A percentile compares a stretch with the other conserved stretches of the same genome.
Evolutionary conservation across 2,329 filamentous ascomycete species (phyloP).

Genomic region (Torrubiella hemipterigena): DNA sequence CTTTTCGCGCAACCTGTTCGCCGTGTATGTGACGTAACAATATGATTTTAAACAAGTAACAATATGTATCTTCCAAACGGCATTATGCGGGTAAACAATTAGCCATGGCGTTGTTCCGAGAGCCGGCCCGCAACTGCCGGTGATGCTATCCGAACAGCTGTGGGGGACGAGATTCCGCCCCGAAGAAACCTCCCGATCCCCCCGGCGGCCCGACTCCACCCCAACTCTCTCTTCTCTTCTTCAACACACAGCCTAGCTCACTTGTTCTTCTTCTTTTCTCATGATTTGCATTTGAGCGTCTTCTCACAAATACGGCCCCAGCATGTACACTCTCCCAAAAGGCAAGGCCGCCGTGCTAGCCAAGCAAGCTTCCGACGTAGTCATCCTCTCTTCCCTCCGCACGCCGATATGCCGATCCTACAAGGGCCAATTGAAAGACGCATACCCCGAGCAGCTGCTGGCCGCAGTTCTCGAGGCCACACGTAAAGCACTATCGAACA

Average conservation of each 20-base stretch:
- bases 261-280: not conserved
- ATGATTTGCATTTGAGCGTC: not conserved
- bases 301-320: not conserved
- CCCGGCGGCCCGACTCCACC: not conserved
- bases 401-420: constrained; percentile 77
- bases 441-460: constrained; percentile 84
- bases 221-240: not conserved
- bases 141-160: constrained; percentile 3
- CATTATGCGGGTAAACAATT: no score
- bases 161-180: no score
- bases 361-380: constrained; percentile 70
- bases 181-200: constrained; percentile 1
- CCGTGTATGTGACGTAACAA: no score
- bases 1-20: no score
- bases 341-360: constrained; percentile 66
- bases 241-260: not conserved
- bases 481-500: constrained; percentile 52
- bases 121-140: constrained; percentile 4
- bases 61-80: no score
- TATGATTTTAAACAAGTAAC: no score
- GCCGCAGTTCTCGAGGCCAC: constrained; percentile 40
- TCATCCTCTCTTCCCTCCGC: constrained; percentile 82
- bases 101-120: not conserved
- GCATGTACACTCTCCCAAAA: constrained; percentile 11
- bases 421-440: constrained; percentile 74